Base-by-base conservation (phyloP, 1,139 yeast species). In the Hyphopichia wangnamkhiaoensis region DNA sequence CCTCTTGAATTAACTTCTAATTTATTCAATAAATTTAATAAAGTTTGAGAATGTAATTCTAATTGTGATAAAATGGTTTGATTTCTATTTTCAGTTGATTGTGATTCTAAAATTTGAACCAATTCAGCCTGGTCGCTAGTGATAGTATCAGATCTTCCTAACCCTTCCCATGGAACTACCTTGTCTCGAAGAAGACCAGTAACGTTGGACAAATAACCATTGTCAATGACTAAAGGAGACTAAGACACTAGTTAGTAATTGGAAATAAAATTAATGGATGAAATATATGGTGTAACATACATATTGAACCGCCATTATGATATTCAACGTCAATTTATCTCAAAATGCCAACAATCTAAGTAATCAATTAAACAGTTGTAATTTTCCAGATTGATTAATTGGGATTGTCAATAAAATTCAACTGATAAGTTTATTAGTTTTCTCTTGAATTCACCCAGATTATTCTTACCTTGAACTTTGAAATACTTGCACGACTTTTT, bases 161-260 rank as follows among this genome's bases (percentile, higher is more conserved):
- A 81, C 7, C 95, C 95, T 56, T 87, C 95, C 97, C 97, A 91
- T 19, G 96, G 95, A 44, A 91, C 80, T 25, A 94, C 84, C 49
- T 95, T 79, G 45, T 87, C 85, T 52, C 94, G 76, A 50, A 88
- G 82, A 48, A 82, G 82, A 52, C 78, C 74, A 53, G 88, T 80
- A 47, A 86, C 79, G 53, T 89, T 96, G 48, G 82, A 83, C 53
- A 88, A 71, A 56, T 80, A 82, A 35, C 75, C 75, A 61, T 87
- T 83, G 52, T 84, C 88, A 48, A 76, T 58, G 35, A 61, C 45
- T 40, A 66, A 57, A 20, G 70, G 68, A 13, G 54, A 28, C 58
- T 52, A 34, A 13, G 16, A 13, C 31, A 18, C 9, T 14, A 16
- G 44, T 47, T 48, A 47, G 51, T 44, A 38, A n/a, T 33, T 21